Conservation (phyloP, 75 land plant species). For the Azolla pinnata region DNA sequence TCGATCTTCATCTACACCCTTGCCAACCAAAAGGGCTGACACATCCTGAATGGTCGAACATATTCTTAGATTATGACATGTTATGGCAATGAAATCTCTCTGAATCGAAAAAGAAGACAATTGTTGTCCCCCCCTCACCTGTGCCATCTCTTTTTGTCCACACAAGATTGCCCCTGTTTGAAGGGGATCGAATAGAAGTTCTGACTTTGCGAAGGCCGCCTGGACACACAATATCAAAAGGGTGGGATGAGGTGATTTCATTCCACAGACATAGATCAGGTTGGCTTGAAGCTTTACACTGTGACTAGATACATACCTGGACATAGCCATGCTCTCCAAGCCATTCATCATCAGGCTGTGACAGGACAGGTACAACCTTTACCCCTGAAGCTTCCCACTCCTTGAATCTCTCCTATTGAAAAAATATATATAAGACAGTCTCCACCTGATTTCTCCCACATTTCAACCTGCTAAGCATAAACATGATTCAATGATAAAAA, state of each 20-base stretch:
- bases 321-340: conserved; percentile 86
- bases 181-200: conserved; percentile 37
- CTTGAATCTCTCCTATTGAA: conserved; percentile 84
- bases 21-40: conserved; percentile 52
- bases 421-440: neutral
- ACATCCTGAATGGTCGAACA: conserved; percentile 51
- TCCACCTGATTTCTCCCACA: neutral
- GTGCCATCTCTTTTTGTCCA: conserved; percentile 86
- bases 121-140: conserved; percentile 36
- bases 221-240: conserved; percentile 19
- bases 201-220: conserved; percentile 70
- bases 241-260: neutral
- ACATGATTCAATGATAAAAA: conserved; percentile 1
- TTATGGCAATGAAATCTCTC: neutral
- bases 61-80: neutral
- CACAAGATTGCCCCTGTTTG: conserved; percentile 73
- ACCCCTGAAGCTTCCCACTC: conserved; percentile 90
- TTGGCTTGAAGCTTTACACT: neutral
- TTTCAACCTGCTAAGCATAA: neutral
- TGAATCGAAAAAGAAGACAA: too few species aligned
- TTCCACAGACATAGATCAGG: neutral
- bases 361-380: conserved; percentile 74
- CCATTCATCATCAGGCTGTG: conserved; percentile 80
- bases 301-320: conserved; percentile 45
- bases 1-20: conserved; percentile 65